Percentiles rank a stretch among this genome's conserved stretches.
phyloP scores from a whole-genome alignment of 345 rosid genomes.

The rapeseed (Brassica napus) region Da-Ae NC_063435.1:7485001-7485500 shows the following conservation, averaged over 20 bases:
- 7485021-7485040: no score
- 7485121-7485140: not conserved
- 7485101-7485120: not conserved
- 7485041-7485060: no score
- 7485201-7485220: not conserved
- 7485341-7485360: not conserved
- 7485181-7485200: not conserved
- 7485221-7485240: slow-evolving; percentile 6
- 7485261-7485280: not conserved
- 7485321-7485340: not conserved
- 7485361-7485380: not conserved
- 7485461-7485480: not conserved
- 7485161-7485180: not conserved
- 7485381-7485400: not conserved
- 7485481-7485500: not conserved
- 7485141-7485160: not conserved
- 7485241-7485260: slow-evolving; percentile 6
- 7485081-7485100: not conserved
- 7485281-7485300: not conserved
- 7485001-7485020: no score
- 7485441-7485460: not conserved
- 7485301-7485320: not conserved
- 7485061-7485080: no score
- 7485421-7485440: not conserved
- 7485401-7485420: not conserved